These are phyloP conservation scores for Infundibulicybe gibba DNA, from an alignment of 768 basidiomycete species.

Conservation along the genomic window DNA sequence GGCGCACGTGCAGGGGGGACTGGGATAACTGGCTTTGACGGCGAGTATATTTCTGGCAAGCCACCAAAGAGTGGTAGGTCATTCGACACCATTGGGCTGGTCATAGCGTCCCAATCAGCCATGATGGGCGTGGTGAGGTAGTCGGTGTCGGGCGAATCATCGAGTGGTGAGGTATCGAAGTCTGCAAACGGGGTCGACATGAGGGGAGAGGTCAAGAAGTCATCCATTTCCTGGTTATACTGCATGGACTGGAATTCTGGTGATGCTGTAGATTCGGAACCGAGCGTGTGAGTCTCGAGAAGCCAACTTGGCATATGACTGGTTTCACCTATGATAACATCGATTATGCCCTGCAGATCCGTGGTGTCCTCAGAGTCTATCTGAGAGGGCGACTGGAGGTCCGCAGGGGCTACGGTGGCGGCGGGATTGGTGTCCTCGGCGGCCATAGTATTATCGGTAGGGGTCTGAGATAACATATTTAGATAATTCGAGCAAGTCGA, in stretches of 20 bases:
- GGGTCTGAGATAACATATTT: conserved; percentile 59
- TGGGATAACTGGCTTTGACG: conserved; percentile 7
- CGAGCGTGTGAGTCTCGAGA: conserved; percentile 13
- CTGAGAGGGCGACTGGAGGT: conserved; percentile 16
- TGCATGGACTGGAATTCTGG: neutral
- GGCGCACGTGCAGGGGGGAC: neutral
- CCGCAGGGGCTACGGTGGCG: conserved; percentile 18
- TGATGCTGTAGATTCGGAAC: conserved; percentile 15
- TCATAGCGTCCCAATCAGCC: conserved; percentile 14
- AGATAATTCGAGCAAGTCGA: conserved; percentile 60
- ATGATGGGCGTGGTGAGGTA: conserved; percentile 27
- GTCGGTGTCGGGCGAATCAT: conserved; percentile 8
- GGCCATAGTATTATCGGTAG: conserved; percentile 32
- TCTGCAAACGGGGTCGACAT: neutral
- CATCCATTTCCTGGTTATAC: conserved; percentile 28
- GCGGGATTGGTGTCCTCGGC: conserved; percentile 24
- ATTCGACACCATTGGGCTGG: conserved; percentile 18
- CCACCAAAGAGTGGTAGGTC: conserved; percentile 21
- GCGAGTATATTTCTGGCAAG: neutral
- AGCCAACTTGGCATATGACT: conserved; percentile 13
- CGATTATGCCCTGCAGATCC: conserved; percentile 12
- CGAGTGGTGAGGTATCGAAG: neutral
- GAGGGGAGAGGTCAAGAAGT: conserved; percentile 24
- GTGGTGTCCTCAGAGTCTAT: conserved; percentile 18
- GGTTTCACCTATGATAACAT: conserved; percentile 10